Base-by-base conservation (phyloP, 768 basidiomycete species). In the Pleurotus tuoliensis region DNA sequence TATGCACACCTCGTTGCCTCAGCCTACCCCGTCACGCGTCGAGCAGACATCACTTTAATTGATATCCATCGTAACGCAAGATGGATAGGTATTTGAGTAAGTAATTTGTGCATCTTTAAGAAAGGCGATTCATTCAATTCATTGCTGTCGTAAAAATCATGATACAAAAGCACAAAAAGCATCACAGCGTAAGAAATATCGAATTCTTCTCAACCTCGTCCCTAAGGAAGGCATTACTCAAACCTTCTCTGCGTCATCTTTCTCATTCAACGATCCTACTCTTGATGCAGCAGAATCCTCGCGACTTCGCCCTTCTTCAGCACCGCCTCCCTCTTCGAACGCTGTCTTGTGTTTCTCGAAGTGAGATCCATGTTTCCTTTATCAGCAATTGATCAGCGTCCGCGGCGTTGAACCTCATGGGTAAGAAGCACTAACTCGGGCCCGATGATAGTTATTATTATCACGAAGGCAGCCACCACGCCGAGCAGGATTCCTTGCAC, bases 401-500 rank as follows among this genome's bases (percentile, higher is more conserved):
- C 41, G 40, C 24, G 22, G 15, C 20, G 20, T 18, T 24, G 38
- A 49, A 15, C 22, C 18, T 34, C 38, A 34, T 30, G 30, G 56
- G 24, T 40, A 12, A 18, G 3, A 25, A 40, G 39, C 1, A 80
- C 88, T 57, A 61, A 87, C 86, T 82, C 81, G 0, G 90, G 87
- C 3, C 94, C 94, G 56, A 96, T 68, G 60, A 92, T 73, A 11
- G 87, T 87, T 63, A 91, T 78, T 65, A 92, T 25, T 45, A 96
- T 70, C 43, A 92, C 83, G 60, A 88, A 95, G 0, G 83, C 86
- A 1, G 90, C 78, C 16, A 97, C 88, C 22, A 81, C 78, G 6
- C 94, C 94, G 46, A 97, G 87, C 38, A 98, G 77, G 64, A 98
- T 94, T 40, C 90, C 91, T 74, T 92, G 90, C 4, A 91, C 77